Evolutionary conservation across 371 early-diverging fungal genomes (phyloP).

Genomic region (Lichtheimia hyalospora): DNA sequence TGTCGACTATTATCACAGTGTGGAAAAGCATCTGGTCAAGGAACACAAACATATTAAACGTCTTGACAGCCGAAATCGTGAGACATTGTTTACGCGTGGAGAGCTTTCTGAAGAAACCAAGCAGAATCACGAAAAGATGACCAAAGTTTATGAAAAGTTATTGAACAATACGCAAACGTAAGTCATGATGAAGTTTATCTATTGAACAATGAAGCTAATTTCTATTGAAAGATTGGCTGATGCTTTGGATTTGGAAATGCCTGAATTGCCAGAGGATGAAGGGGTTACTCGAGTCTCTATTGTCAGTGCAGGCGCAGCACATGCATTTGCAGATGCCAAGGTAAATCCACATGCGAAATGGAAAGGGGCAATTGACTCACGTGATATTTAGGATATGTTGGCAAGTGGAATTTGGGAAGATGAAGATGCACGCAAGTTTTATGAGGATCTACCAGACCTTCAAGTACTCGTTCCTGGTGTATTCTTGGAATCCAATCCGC

Average conservation of each 20-base stretch:
- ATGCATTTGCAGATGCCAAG: slow-evolving; percentile 45
- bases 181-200: slow-evolving; percentile 6
- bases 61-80: slow-evolving; percentile 77
- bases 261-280: slow-evolving; percentile 71
- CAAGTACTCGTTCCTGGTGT: slow-evolving; percentile 76
- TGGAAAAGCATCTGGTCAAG: slow-evolving; percentile 64
- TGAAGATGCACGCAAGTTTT: slow-evolving; percentile 83
- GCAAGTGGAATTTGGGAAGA: slow-evolving; percentile 83
- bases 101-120: slow-evolving; percentile 82
- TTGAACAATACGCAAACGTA: slow-evolving; percentile 56
- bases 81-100: slow-evolving; percentile 80
- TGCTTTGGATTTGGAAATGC: slow-evolving; percentile 69
- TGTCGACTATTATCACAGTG: slow-evolving; percentile 66
- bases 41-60: slow-evolving; percentile 77
- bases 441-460: slow-evolving; percentile 79
- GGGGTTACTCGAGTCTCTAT: slow-evolving; percentile 50
- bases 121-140: slow-evolving; percentile 71
- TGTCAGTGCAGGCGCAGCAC: slow-evolving; percentile 38
- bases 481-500: slow-evolving; percentile 53
- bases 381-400: slow-evolving; percentile 32
- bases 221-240: slow-evolving; percentile 53
- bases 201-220: not conserved
- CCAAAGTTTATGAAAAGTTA: slow-evolving; percentile 74
- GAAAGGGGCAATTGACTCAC: slow-evolving; percentile 15
- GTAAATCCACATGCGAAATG: slow-evolving; percentile 31